phyloP scores from a whole-genome alignment of 2,329 filamentous ascomycete species.

The Gnomoniopsis smithogilvyi region DNA sequence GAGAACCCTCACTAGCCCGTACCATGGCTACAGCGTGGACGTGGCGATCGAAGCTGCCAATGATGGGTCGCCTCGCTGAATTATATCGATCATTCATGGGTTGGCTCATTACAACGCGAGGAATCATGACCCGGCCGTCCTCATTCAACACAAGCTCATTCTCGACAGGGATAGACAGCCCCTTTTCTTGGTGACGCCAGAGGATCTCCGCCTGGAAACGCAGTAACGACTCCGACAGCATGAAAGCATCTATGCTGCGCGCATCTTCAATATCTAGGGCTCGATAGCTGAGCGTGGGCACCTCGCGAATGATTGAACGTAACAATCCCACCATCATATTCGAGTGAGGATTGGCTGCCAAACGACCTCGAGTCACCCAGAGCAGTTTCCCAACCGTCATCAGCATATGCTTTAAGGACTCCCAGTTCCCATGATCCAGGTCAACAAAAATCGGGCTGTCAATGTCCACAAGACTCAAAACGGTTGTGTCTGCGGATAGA shows the following conservation, averaged over 20 bases:
- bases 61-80: constrained; percentile 16
- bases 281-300: constrained; percentile 21
- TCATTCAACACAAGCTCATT: constrained; percentile 23
- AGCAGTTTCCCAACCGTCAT: constrained; percentile 15
- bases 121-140: constrained; percentile 24
- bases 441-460: neutral
- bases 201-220: constrained; percentile 9
- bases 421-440: neutral
- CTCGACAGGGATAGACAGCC: constrained; percentile 26
- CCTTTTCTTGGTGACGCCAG: constrained; percentile 3
- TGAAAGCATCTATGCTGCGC: neutral
- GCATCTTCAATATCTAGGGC: constrained; percentile 20
- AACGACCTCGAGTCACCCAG: constrained; percentile 21
- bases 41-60: neutral
- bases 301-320: constrained; percentile 20
- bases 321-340: constrained; percentile 23
- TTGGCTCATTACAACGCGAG: constrained; percentile 20
- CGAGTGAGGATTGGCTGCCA: constrained; percentile 16
- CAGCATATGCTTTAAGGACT: constrained; percentile 18
- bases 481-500: neutral
- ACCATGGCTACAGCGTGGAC: neutral
- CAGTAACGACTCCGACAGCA: constrained; percentile 13
- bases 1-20: too few species aligned
- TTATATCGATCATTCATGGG: constrained; percentile 20
- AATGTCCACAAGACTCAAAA: neutral